phyloP scores from a whole-genome alignment of 2,329 filamentous ascomycete species.

The Cyphellophora europaea region DNA sequence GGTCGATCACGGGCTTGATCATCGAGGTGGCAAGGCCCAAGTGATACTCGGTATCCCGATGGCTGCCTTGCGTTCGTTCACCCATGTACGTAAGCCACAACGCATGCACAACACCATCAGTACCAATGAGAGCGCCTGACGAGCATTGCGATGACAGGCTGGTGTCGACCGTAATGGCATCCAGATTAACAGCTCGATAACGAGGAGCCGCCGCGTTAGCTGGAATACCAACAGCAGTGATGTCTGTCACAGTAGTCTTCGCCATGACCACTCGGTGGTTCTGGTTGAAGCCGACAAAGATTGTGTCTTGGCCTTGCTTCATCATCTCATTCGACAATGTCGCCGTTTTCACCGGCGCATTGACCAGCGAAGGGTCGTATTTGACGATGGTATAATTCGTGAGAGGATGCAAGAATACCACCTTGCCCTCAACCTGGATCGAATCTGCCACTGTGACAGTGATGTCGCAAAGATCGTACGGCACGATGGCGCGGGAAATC shows the following conservation, averaged over 20 bases:
- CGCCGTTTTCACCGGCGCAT: constrained; percentile 85
- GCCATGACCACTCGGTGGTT: constrained; percentile 89
- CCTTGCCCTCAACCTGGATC: constrained; percentile 85
- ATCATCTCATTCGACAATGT: constrained; percentile 72
- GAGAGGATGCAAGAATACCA: constrained; percentile 89
- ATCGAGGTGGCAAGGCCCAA: constrained; percentile 84
- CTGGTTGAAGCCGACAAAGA: constrained; percentile 97
- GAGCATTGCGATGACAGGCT: constrained; percentile 84
- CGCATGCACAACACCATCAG: constrained; percentile 87
- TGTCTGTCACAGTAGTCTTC: constrained; percentile 90
- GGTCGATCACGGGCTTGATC: constrained; percentile 74
- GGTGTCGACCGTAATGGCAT: constrained; percentile 95
- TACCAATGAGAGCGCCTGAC: constrained; percentile 80
- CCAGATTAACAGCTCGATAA: constrained; percentile 90
- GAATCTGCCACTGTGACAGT: constrained; percentile 94
- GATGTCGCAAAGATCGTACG: constrained; percentile 94
- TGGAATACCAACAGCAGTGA: constrained; percentile 92
- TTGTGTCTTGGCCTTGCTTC: constrained; percentile 85
- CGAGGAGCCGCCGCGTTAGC: constrained; percentile 84
- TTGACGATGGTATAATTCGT: constrained; percentile 95
- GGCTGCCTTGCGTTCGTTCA: constrained; percentile 66
- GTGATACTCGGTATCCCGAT: constrained; percentile 93
- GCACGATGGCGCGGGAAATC: constrained; percentile 87
- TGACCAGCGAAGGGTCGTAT: constrained; percentile 88
- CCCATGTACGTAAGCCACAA: constrained; percentile 96